These are phyloP conservation scores for Rhododendron ovatum DNA, from an alignment of 148 eudicot genomes.

Conservation along the genomic window DNA sequence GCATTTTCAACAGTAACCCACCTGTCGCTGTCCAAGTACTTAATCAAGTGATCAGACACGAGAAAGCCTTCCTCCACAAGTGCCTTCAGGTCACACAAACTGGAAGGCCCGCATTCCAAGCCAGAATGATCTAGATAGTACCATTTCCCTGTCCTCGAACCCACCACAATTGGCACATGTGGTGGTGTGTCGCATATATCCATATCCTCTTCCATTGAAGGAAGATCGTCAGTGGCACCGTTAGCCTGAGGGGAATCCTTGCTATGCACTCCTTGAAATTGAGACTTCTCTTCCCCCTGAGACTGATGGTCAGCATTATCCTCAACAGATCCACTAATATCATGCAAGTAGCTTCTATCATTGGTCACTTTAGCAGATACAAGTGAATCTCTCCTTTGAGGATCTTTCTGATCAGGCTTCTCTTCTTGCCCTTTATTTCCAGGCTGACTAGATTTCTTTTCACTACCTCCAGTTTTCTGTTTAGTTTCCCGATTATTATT, in stretches of 20 bases:
- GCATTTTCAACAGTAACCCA: conserved; percentile 98
- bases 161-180: conserved; percentile 51
- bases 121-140: conserved; percentile 78
- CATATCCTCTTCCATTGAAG: conserved; percentile 99
- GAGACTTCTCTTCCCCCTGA: conserved; percentile 31
- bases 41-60: conserved; percentile 81
- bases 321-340: conserved; percentile 28
- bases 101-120: conserved; percentile 77
- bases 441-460: conserved; percentile 37
- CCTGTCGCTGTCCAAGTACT: conserved; percentile 80
- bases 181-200: conserved; percentile 98
- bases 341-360: conserved; percentile 28
- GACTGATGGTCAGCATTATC: conserved; percentile 21
- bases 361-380: conserved; percentile 34
- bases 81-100: conserved; percentile 61
- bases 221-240: conserved; percentile 52
- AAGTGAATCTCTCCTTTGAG: conserved; percentile 25
- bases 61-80: conserved; percentile 75
- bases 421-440: conserved; percentile 39
- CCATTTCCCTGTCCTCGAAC: conserved; percentile 67
- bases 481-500: conserved; percentile 34
- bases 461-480: conserved; percentile 46
- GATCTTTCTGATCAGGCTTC: conserved; percentile 39
- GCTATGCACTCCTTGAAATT: conserved; percentile 20
- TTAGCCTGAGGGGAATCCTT: conserved; percentile 36